Evolutionary conservation across 441 rosid genomes (phyloP).

Genomic region (Manihot esculenta): DNA sequence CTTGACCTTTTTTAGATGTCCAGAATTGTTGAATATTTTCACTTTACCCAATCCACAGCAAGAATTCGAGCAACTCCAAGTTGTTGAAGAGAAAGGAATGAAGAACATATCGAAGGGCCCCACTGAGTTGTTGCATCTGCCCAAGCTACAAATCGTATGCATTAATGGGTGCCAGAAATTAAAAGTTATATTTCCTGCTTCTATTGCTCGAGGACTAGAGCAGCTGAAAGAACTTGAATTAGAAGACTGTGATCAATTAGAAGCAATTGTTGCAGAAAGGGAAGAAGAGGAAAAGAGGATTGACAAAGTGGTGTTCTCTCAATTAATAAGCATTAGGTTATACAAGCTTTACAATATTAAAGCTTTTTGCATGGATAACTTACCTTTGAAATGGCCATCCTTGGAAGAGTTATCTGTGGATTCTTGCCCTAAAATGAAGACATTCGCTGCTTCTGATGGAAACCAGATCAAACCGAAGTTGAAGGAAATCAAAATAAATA

Average conservation of each 20-base stretch:
- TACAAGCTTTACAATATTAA: not conserved
- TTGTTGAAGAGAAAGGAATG: not conserved
- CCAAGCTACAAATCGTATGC: not conserved
- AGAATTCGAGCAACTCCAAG: no score
- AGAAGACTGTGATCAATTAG: not conserved
- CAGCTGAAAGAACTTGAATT: not conserved
- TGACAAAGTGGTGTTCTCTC: not conserved
- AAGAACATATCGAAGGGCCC: not conserved
- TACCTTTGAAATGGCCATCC: no score
- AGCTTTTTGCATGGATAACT: not conserved
- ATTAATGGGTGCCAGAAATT: not conserved
- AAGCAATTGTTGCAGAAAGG: slow-evolving; percentile 1
- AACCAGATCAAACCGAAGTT: no score
- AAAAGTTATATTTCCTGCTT: not conserved
- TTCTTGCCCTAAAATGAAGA: no score
- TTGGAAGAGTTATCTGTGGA: no score
- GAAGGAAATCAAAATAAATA: no score
- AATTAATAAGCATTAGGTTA: not conserved
- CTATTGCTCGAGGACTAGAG: not conserved
- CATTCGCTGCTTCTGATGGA: no score
- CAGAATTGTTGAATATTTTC: no score
- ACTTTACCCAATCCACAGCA: no score
- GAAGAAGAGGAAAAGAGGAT: not conserved
- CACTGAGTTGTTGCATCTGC: not conserved
- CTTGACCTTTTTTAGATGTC: not conserved